These are phyloP conservation scores for Neofusicoccum laricinum DNA, from an alignment of 2,329 filamentous ascomycete genomes.

Conservation along the genomic window DNA sequence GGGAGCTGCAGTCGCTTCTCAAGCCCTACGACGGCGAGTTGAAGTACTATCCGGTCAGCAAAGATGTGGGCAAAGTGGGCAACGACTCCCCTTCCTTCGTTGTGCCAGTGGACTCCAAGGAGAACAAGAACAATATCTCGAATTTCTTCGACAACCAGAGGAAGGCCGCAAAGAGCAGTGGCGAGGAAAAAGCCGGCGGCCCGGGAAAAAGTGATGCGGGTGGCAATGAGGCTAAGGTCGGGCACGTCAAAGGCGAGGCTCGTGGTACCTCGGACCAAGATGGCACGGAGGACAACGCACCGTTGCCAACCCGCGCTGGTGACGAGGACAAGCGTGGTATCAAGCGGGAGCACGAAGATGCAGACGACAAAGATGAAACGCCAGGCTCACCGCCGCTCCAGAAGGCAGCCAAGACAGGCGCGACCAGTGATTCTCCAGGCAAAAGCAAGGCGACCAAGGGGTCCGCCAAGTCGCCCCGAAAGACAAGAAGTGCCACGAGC, in stretches of 20 bases:
- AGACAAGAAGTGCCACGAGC: slow-evolving; percentile 54
- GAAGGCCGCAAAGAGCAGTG: slow-evolving; percentile 24
- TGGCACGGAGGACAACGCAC: slow-evolving; percentile 52
- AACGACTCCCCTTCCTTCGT: slow-evolving; percentile 85
- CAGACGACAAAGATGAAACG: slow-evolving; percentile 32
- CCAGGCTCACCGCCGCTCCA: slow-evolving; percentile 13
- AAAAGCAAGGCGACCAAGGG: slow-evolving; percentile 23
- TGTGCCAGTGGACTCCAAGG: slow-evolving; percentile 75
- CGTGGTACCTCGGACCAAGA: slow-evolving; percentile 44
- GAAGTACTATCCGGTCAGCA: slow-evolving; percentile 80
- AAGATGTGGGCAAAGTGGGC: slow-evolving; percentile 90
- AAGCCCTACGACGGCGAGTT: slow-evolving; percentile 75
- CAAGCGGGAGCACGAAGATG: slow-evolving; percentile 49
- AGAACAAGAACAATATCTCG: slow-evolving; percentile 90
- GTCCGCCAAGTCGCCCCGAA: slow-evolving; percentile 34
- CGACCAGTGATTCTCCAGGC: neutral
- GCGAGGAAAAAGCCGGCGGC: slow-evolving; percentile 17
- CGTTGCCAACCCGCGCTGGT: slow-evolving; percentile 36
- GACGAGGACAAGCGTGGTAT: slow-evolving; percentile 29
- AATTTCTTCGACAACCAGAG: slow-evolving; percentile 76
- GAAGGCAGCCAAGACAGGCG: slow-evolving; percentile 34
- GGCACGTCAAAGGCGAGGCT: slow-evolving; percentile 35
- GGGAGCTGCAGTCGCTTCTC: slow-evolving; percentile 74
- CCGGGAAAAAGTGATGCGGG: slow-evolving; percentile 27
- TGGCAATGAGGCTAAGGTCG: slow-evolving; percentile 15